Conservation (phyloP, 2,329 filamentous ascomycete genomes). For the Xylaria hypoxylon region DNA sequence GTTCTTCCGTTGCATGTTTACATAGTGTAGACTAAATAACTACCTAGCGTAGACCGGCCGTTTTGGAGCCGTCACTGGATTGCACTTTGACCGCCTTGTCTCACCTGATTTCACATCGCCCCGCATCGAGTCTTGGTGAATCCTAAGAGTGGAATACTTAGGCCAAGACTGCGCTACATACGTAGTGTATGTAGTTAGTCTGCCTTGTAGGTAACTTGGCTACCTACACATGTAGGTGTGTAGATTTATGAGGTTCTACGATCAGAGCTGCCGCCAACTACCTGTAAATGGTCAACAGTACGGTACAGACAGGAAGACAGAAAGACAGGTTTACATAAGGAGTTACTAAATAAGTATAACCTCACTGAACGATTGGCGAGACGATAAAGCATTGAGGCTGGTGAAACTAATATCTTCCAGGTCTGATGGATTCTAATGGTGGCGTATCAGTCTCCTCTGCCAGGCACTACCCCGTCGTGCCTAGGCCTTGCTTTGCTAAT, state of each 20-base stretch:
- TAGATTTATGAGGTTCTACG: slow-evolving; percentile 4
- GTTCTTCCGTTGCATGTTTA: neutral
- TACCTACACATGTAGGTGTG: too few species aligned
- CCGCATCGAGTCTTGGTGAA: slow-evolving; percentile 25
- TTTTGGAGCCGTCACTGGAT: slow-evolving; percentile 9
- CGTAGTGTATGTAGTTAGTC: too few species aligned
- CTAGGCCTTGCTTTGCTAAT: slow-evolving; percentile 3
- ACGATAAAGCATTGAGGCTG: slow-evolving; percentile 20
- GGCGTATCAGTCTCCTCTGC: neutral
- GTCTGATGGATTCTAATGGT: slow-evolving; percentile 3
- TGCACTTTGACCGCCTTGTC: slow-evolving; percentile 34
- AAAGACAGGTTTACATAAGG: neutral
- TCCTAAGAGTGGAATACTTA: slow-evolving; percentile 34
- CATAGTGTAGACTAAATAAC: neutral
- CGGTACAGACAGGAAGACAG: neutral
- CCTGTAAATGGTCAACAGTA: too few species aligned
- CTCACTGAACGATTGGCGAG: neutral
- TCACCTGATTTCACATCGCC: slow-evolving; percentile 27
- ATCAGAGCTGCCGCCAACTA: slow-evolving; percentile 2
- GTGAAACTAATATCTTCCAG: slow-evolving; percentile 21
- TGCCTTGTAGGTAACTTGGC: neutral
- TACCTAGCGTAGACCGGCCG: too few species aligned
- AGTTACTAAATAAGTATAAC: too few species aligned
- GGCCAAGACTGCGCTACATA: slow-evolving; percentile 1
- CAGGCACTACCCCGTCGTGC: slow-evolving; percentile 13